Conservation (phyloP, 768 basidiomycete genomes). For the Krasilnikovozyma curviuscula region DNA sequence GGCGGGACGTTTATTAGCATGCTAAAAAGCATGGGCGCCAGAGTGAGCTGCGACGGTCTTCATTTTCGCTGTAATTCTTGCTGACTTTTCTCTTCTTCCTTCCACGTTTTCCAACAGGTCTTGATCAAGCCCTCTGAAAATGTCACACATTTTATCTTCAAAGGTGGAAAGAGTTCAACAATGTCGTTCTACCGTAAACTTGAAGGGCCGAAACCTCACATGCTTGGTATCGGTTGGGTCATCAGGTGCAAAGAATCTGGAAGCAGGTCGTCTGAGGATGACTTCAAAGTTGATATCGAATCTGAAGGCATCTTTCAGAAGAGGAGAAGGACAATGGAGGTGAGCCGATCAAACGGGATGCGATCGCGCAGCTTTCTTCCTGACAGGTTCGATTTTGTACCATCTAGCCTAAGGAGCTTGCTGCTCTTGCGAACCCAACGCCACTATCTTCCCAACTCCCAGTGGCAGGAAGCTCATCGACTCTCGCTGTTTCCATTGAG, state of each 20-base stretch:
- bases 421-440: not conserved
- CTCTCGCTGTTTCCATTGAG: conserved; percentile 12
- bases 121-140: conserved; percentile 21
- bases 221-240: conserved; percentile 28
- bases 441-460: not conserved
- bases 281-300: conserved; percentile 17
- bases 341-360: conserved; percentile 15
- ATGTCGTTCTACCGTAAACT: conserved; percentile 23
- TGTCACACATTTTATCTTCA: conserved; percentile 27
- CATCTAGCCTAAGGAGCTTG: not conserved
- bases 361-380: not conserved
- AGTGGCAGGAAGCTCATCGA: no score
- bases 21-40: conserved; percentile 58
- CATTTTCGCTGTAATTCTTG: not conserved
- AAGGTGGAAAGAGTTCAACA: conserved; percentile 24
- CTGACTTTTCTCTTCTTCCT: not conserved
- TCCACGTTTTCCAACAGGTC: conserved; percentile 15
- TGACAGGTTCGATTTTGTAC: not conserved
- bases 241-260: conserved; percentile 23
- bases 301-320: conserved; percentile 24
- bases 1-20: conserved; percentile 65
- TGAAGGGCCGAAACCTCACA: conserved; percentile 15
- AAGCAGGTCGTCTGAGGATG: conserved; percentile 17
- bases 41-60: conserved; percentile 32
- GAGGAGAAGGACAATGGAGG: conserved; percentile 26